Base-by-base conservation (phyloP, 2,329 filamentous ascomycete genomes). In the Fusarium nurragi region DNA sequence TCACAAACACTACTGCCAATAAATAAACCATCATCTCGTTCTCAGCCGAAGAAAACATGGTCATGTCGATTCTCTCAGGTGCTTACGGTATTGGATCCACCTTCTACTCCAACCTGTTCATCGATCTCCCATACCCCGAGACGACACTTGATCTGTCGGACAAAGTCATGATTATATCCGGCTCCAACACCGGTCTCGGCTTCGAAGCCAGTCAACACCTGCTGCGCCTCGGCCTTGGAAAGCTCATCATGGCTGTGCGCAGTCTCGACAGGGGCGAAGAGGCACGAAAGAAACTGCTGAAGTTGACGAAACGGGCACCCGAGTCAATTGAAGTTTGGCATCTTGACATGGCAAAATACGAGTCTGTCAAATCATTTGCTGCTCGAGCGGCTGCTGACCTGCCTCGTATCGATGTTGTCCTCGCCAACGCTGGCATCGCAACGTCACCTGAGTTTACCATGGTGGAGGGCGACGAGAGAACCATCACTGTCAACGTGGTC, bases 401-500 rank as follows among this genome's bases (percentile, higher is more conserved):
- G 5, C 49, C 73, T 0, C 76, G 78, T 10, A 63, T 85, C 9
- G 81, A 86, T 54, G 78, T 73, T 5, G 76, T 80, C 0, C 70
- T 84, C 5, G 76, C 78, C 28, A 85, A 78, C 32, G 77, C 77
- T 0, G 77, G 81, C 0, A 71, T 86, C 6, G 72, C 76, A 11
- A 81, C 79, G 0, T 16, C 13, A 2, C 2, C 3, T 0, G 67
- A 75, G 0, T 85, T 78, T 55, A 34, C 64, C 0, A 38, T 69
- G 0, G 76, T 71, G 0, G 82, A 84, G 47, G 81, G 77, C 4
- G 79, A 83, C 34, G 86, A 88, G 68, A 76, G 68, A 22, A 82
- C 77, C 1, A 71, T 88, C 57, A 81, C 77, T 0, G 19, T 74
- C 21, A 74, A 74, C 9, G 59, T 74, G 4, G 37, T 74, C 1